A percentile compares a stretch with the other conserved stretches of the same genome.
phyloP scores from a whole-genome alignment of 2,329 filamentous ascomycete genomes.

The Trichoderma aggressivum region DNA sequence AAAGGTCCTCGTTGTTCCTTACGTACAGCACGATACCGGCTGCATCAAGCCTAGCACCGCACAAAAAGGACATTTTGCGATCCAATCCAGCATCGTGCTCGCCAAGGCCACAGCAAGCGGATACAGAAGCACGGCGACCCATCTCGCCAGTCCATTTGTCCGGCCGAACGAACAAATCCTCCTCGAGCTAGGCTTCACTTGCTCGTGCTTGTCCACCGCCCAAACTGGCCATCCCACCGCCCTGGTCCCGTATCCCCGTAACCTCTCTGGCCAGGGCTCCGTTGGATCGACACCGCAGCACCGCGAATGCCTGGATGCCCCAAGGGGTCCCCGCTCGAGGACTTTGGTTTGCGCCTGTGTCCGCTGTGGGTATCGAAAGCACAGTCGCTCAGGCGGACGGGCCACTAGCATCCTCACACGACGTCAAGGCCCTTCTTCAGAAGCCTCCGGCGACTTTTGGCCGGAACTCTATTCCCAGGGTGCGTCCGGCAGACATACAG shows the following conservation, averaged over 20 bases:
- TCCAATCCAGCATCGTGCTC: not conserved
- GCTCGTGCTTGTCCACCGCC: not conserved
- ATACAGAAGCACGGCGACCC: not conserved
- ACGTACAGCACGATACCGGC: not conserved
- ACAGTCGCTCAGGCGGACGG: not conserved
- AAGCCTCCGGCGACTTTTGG: conserved; percentile 10
- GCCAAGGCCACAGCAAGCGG: not conserved
- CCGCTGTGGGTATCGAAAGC: conserved; percentile 5
- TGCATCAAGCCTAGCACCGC: not conserved
- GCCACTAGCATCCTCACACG: conserved; percentile 5
- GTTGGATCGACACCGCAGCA: conserved; percentile 19
- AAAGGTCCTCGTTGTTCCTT: not conserved
- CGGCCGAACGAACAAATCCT: conserved; percentile 15
- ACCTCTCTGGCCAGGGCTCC: conserved; percentile 5
- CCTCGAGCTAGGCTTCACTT: not conserved
- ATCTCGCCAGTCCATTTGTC: conserved; percentile 15
- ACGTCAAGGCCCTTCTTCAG: not conserved
- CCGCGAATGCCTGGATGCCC: not conserved
- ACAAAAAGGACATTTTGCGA: not conserved
- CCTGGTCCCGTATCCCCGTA: conserved; percentile 2
- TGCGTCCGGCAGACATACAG: not conserved
- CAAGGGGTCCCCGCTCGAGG: conserved; percentile 16
- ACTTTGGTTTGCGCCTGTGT: conserved; percentile 11
- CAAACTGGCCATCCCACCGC: conserved; percentile 1
- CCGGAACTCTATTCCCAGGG: conserved; percentile 17